These are phyloP conservation scores for Catenaria anguillulae DNA, from an alignment of 371 early-diverging fungal species.

Conservation along the genomic window DNA sequence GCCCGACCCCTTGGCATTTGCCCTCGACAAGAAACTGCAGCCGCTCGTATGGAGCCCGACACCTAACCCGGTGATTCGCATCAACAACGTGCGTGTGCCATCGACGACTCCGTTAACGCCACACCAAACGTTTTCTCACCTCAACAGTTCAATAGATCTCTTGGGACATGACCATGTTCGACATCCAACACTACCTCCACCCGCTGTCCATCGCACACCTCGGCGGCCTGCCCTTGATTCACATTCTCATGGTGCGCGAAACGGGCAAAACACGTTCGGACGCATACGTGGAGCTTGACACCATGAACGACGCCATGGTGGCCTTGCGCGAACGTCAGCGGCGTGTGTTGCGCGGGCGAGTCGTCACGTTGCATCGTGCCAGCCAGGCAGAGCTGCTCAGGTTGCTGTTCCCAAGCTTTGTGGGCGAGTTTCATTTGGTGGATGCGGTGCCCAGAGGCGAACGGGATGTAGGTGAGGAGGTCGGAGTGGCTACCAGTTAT, in stretches of 20 bases:
- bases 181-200: conserved; percentile 14
- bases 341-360: conserved; percentile 30
- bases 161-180: conserved; percentile 21
- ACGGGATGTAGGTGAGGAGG: too few relatives aligned
- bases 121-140: neutral
- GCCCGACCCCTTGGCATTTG: neutral
- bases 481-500: too few relatives aligned
- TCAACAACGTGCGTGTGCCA: conserved; percentile 21
- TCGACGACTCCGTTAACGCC: too few relatives aligned
- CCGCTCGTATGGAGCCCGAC: conserved; percentile 6
- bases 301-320: conserved; percentile 27
- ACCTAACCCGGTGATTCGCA: conserved; percentile 19
- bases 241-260: conserved; percentile 37
- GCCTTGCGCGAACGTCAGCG: neutral
- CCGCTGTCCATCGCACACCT: conserved; percentile 16
- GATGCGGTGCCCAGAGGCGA: conserved; percentile 16
- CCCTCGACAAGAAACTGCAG: neutral
- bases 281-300: conserved; percentile 44
- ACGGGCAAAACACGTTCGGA: conserved; percentile 50
- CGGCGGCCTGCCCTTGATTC: conserved; percentile 19
- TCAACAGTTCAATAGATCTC: conserved; percentile 18
- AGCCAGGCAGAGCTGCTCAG: conserved; percentile 47
- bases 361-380: conserved; percentile 40
- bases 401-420: conserved; percentile 52
- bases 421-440: conserved; percentile 33